Base-by-base conservation (phyloP, 2,329 filamentous ascomycete genomes). In the Fusarium torreyae region DNA sequence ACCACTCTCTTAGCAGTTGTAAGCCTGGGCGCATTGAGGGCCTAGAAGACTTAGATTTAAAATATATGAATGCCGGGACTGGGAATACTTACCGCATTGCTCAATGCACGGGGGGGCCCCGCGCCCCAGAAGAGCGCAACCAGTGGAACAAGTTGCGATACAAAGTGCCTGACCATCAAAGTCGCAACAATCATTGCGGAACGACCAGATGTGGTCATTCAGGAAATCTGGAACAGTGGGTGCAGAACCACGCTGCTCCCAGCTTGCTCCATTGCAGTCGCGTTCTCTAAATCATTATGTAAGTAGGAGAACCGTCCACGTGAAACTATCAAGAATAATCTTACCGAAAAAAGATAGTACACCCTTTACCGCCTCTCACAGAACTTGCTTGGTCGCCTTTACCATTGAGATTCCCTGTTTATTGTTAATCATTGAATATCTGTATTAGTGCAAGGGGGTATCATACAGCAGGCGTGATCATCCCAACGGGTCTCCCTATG, bases 151-250 rank as follows among this genome's bases (percentile, higher is more conserved):
- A 34, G 11, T 34, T 15, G 33, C 33, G 33, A 34, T 34, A 34
- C 33, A 34, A 9, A 34, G 33, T 34, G 33, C 33, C 33, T 34
- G 33, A 34, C 33, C 33, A 34, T 34, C 33, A 34, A 13, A 15
- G 33, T 34, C 33, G 14, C 33, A 38, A n/a, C 36, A 38, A 8
- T 38, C 15, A 15, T 38, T 38, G 36, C 36, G 24, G 26, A 48
- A 33, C 33, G 44, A 48, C 44, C 44, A 48, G n/a, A 48, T 48
- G 31, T 48, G 44, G 44, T 48, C 44, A 48, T 48, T 48, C 14
- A 48, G 44, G 44, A 48, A 48, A n/a, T 15, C 17, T n/a, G 44
- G 44, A 48, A 48, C 44, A 48, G 44, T 48, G 26, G 24, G 24
- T 48, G 44, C 44, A 48, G 24, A 28, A 20, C 31, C 24, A 33